Evolutionary conservation across 192 early-diverging fungal species (phyloP), one percentile per base, ranked within the genome.

Genomic region (Coemansia sp.): DNA sequence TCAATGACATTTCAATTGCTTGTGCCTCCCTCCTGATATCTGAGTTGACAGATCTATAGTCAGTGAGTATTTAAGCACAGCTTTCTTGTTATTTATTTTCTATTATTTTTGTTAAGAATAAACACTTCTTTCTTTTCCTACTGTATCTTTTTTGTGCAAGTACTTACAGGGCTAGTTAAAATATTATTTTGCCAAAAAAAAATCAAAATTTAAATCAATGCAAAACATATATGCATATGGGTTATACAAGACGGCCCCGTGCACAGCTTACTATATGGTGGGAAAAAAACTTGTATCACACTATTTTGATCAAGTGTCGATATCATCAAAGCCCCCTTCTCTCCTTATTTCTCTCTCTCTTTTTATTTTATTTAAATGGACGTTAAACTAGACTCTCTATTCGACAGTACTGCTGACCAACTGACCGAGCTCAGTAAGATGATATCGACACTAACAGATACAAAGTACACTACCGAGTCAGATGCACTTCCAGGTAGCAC

Each of bases 401-500:
- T 86, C 18, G 57, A 52, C 34, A 50, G 71, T 9, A 72, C 78
- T 1, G 40, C 38, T 7, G 38, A 53, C 53, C 66, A 70, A 16
- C 70, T 86, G 12, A 36, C 18, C 1, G 65, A 66, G 33, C 74
- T 82, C 62, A 24, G 31, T 39, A 13, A 15, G 2, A 58, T 63
- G n/a, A 58, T 80, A 13, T 38, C 52, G 9, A 20, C 24, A 16
- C 65, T 84, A 18, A 40, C 41, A 50, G 79, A 71, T 60, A 39
- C 11, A 5, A 46, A 47, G 5, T 85, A 84, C 66, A 76, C 73
- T 1, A 63, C 50, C 3, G 66, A 63, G 18, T 87, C 86, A 3
- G 7, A 13, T 1, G 74, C 75, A 1, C 75, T 85, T 12, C 83
- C 86, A 2, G 77, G 78, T 0, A 85, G 86, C 70, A 87, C 86